A percentile compares a stretch with the other conserved stretches of the same genome.
Evolutionary conservation across 2,329 filamentous ascomycete genomes (phyloP).

Genomic region (Ambrosiella cleistominuta): DNA sequence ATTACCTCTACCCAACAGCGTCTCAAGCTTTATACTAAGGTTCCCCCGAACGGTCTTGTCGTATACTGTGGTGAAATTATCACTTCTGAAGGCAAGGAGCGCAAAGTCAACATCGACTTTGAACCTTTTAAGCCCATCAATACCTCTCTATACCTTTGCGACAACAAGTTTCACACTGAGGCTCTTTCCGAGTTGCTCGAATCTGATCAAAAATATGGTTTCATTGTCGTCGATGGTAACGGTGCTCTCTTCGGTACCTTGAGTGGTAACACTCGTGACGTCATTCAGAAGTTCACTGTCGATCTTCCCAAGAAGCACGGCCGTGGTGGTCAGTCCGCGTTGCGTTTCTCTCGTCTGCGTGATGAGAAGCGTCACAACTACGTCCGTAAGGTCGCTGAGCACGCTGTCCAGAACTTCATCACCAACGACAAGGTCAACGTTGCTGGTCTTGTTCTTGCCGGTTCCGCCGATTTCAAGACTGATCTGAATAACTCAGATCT

Average conservation of each 20-base stretch:
- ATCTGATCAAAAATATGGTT: slow-evolving; percentile 97
- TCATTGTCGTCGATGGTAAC: slow-evolving; percentile 99
- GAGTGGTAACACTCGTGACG: slow-evolving; percentile 90
- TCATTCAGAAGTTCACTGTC: slow-evolving; percentile 95
- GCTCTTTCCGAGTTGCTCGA: slow-evolving; percentile 91
- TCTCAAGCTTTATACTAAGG: slow-evolving; percentile 97
- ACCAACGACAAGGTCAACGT: slow-evolving; percentile 98
- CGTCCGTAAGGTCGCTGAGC: slow-evolving; percentile 92
- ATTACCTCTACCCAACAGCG: slow-evolving; percentile 98
- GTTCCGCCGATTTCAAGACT: slow-evolving; percentile 98
- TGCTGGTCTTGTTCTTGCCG: slow-evolving; percentile 82
- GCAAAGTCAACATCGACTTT: slow-evolving; percentile 99
- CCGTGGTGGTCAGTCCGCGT: slow-evolving; percentile 96
- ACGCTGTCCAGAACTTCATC: slow-evolving; percentile 98
- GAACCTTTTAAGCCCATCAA: slow-evolving; percentile 99
- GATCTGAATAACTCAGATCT: slow-evolving; percentile 94
- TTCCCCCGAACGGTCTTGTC: slow-evolving; percentile 90
- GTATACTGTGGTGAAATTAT: slow-evolving; percentile 99
- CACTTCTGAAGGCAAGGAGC: slow-evolving; percentile 93
- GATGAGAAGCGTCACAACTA: slow-evolving; percentile 99
- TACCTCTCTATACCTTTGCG: slow-evolving; percentile 95
- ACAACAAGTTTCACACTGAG: slow-evolving; percentile 99
- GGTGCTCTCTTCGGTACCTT: slow-evolving; percentile 92
- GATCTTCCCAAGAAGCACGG: slow-evolving; percentile 99
- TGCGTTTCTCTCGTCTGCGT: slow-evolving; percentile 97